These are phyloP conservation scores for Epichloe glyceriae DNA, from an alignment of 2,329 filamentous ascomycete species.

Conservation along the genomic window DNA sequence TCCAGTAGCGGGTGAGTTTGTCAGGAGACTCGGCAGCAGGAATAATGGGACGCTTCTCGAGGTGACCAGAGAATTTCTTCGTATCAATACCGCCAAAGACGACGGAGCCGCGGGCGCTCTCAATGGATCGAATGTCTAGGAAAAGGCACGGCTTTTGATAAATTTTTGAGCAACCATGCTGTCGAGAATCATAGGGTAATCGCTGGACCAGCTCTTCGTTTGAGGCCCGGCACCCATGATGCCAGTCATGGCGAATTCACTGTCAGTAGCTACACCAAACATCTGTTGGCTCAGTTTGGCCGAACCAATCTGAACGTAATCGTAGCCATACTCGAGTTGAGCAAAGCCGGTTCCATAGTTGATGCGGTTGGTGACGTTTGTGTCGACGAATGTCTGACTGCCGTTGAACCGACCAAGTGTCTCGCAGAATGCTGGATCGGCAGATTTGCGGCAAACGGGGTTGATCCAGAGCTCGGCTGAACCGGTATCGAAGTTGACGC, in stretches of 20 bases:
- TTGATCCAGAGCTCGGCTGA: constrained; percentile 31
- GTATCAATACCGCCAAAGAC: constrained; percentile 46
- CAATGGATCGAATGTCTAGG: constrained; percentile 21
- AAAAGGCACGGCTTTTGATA: constrained; percentile 25
- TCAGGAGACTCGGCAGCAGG: constrained; percentile 24
- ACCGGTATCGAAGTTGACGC: constrained; percentile 28
- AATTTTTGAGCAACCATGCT: constrained; percentile 20
- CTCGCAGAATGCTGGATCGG: constrained; percentile 16
- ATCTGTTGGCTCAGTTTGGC: constrained; percentile 21
- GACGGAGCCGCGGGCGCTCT: constrained; percentile 19
- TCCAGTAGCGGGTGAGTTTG: constrained; percentile 26
- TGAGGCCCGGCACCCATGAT: constrained; percentile 24
- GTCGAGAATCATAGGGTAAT: constrained; percentile 24
- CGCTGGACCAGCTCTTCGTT: constrained; percentile 19
- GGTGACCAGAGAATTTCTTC: constrained; percentile 38
- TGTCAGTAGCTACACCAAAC: constrained; percentile 24
- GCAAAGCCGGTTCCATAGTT: constrained; percentile 21
- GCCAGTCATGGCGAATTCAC: constrained; percentile 16
- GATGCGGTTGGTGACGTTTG: constrained; percentile 14
- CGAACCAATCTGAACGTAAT: constrained; percentile 19
- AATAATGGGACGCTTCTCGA: constrained; percentile 44
- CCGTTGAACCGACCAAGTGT: constrained; percentile 18
- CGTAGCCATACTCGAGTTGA: constrained; percentile 21
- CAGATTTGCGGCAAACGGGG: constrained; percentile 22
- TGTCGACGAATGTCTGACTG: constrained; percentile 17